A percentile compares a stretch with the other conserved stretches of the same genome.
These are phyloP conservation scores for Nemania bipapillata DNA, from an alignment of 2,329 filamentous ascomycete genomes.

Conservation along the genomic window DNA sequence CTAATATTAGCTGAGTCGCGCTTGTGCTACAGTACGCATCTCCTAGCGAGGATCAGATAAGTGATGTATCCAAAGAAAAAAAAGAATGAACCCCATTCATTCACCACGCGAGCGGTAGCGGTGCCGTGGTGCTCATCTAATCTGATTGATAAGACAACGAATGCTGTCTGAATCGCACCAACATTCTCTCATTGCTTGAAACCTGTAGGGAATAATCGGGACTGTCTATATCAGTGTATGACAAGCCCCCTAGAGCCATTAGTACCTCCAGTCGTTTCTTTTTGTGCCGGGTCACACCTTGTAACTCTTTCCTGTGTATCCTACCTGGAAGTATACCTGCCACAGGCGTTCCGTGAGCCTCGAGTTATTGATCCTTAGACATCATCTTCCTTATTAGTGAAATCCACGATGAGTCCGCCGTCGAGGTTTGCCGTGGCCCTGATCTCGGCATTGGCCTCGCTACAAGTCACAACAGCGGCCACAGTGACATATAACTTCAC, in stretches of 20 bases:
- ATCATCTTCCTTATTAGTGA: constrained; percentile 13
- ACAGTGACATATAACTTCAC: constrained; percentile 73
- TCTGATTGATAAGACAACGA: constrained; percentile 43
- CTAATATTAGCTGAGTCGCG: neutral
- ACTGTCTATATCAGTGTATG: neutral
- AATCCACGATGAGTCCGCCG: constrained; percentile 37
- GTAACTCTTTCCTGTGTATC: neutral
- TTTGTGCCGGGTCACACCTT: neutral
- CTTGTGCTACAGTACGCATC: neutral
- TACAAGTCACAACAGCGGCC: constrained; percentile 53
- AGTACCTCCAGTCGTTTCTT: neutral
- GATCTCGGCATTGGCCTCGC: constrained; percentile 37
- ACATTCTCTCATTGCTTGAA: neutral
- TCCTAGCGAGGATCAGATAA: constrained; percentile 34
- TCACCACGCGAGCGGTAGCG: constrained; percentile 11
- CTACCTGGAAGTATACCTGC: neutral
- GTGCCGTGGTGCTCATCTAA: constrained; percentile 23
- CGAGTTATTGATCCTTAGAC: neutral
- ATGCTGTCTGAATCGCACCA: constrained; percentile 12
- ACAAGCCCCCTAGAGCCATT: constrained; percentile 6
- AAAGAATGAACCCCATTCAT: neutral
- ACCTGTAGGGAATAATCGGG: constrained; percentile 1
- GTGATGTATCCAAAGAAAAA: constrained; percentile 5
- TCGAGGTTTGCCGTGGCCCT: constrained; percentile 31
- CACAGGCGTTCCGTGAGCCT: neutral